phyloP scores from a whole-genome alignment of 75 land plant genomes.

The Selaginella tamariscina region DNA sequence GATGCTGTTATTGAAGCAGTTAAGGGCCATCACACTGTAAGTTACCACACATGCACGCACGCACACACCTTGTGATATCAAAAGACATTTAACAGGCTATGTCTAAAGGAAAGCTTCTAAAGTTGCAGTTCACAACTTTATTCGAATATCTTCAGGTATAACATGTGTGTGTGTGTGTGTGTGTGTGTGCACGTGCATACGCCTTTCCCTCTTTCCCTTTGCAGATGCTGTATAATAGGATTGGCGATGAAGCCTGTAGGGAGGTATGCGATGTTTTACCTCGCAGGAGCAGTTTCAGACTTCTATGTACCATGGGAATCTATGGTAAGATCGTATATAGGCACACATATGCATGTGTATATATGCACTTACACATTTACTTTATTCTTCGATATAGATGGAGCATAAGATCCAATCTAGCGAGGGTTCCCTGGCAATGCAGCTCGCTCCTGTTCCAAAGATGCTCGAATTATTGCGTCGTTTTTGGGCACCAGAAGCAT shows the following conservation, averaged over 20 bases:
- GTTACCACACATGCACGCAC: too few relatives aligned
- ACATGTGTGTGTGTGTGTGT: constrained; percentile 10
- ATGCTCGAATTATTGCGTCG: constrained; percentile 69
- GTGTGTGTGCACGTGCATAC: not conserved
- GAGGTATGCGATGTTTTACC: constrained; percentile 64
- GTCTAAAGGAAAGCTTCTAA: constrained; percentile 36
- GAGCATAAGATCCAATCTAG: constrained; percentile 91
- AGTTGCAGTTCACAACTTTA: constrained; percentile 66
- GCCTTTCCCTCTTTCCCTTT: not conserved
- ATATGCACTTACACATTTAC: too few relatives aligned
- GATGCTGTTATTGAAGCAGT: constrained; percentile 14
- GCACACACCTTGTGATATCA: too few relatives aligned
- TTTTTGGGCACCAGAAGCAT: constrained; percentile 73
- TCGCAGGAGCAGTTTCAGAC: constrained; percentile 96
- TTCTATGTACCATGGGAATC: constrained; percentile 93
- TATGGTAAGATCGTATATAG: constrained; percentile 83
- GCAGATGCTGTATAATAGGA: constrained; percentile 62
- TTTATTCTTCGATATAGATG: too few relatives aligned
- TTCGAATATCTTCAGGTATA: constrained; percentile 91
- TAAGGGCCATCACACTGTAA: constrained; percentile 19
- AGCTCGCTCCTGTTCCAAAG: constrained; percentile 73
- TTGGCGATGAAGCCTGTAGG: constrained; percentile 37
- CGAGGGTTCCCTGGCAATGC: constrained; percentile 69
- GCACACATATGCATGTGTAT: too few relatives aligned
- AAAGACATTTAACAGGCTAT: too few relatives aligned